Evolutionary conservation across 2,329 filamentous ascomycete genomes (phyloP).

Genomic region (Botrytis tulipae): DNA sequence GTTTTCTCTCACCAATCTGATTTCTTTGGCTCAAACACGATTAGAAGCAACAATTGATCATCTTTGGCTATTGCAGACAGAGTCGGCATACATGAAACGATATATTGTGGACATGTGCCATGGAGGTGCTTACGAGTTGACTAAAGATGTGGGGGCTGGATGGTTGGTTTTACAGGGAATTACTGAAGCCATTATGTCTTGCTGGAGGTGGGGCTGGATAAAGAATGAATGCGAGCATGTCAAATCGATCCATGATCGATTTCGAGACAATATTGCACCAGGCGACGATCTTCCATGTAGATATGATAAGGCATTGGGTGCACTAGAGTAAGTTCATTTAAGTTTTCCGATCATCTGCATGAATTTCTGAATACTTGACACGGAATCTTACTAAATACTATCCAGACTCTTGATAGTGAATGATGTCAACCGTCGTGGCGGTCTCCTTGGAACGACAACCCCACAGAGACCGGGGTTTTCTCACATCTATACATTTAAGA

Average conservation of each 20-base stretch:
- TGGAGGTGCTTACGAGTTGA: neutral
- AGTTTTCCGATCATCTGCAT: neutral
- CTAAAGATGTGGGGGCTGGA: neutral
- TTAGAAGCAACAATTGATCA: slow-evolving; percentile 17
- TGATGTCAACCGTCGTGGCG: neutral
- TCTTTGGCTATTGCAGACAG: slow-evolving; percentile 22
- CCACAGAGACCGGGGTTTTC: slow-evolving; percentile 7
- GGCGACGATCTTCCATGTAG: neutral
- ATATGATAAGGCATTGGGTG: neutral
- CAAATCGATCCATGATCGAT: neutral
- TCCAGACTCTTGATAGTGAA: neutral
- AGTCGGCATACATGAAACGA: slow-evolving; percentile 16
- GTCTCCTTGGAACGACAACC: accelerated
- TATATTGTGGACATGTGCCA: neutral
- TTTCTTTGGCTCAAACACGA: slow-evolving; percentile 10
- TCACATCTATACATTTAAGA: neutral
- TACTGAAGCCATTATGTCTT: neutral
- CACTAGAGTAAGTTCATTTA: neutral
- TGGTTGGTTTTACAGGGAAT: neutral
- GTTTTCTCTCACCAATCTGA: slow-evolving; percentile 11
- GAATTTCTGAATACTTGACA: neutral
- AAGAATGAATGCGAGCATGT: neutral
- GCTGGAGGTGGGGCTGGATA: neutral
- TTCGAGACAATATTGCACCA: neutral
- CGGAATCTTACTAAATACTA: neutral